Evolutionary conservation across 345 rosid species (phyloP), one percentile per base, ranked within the genome.

Genomic region (Hypericum perforatum): DNA sequence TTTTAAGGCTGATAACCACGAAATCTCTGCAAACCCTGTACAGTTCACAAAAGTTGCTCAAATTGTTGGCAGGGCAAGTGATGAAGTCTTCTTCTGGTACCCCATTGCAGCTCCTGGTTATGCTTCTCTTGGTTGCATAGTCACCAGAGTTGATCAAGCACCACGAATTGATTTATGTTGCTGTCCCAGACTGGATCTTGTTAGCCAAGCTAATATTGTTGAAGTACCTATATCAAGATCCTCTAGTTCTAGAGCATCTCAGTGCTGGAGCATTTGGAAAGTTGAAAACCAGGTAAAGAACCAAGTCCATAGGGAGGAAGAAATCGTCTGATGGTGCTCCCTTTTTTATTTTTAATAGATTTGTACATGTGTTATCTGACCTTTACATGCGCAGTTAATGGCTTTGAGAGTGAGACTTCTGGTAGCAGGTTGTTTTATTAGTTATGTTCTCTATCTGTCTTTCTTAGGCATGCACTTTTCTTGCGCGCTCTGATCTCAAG

Each of bases 51-150:
- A 78, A 78, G 97, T 68, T 58, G 89, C 96, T 16, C 94, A 82
- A 58, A 78, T 92, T 60, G 65, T 59, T 29, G 97, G 95, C 58
- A 92, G 82, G 76, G 97, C 97, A 44, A 52, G 80, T 47, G 94
- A 88, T 74, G 98, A 88, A 62, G 85, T 75, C 63, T 92, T 81
- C 60, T 85, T 90, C 71, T 92, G 97, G 96, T 83, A 77, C 66
- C 98, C 98, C 56, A 72, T 92, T 83, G 94, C 98, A 16, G 95
- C 97, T 63, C 80, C 96, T 55, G 98, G 98, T 50, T 85, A 88
- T 80, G 95, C 74, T 66, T 76, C 98, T 62, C 66, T 92, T 38
- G 98, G 97, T 59, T 92, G 98, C 59, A 74, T 92, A 52, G 83
- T 79, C 45, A 75, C 98, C 55, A 82, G 77, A 78, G 71, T 66